Evolutionary conservation across 345 rosid species (phyloP).

Genomic region (Camelina laxa): DNA sequence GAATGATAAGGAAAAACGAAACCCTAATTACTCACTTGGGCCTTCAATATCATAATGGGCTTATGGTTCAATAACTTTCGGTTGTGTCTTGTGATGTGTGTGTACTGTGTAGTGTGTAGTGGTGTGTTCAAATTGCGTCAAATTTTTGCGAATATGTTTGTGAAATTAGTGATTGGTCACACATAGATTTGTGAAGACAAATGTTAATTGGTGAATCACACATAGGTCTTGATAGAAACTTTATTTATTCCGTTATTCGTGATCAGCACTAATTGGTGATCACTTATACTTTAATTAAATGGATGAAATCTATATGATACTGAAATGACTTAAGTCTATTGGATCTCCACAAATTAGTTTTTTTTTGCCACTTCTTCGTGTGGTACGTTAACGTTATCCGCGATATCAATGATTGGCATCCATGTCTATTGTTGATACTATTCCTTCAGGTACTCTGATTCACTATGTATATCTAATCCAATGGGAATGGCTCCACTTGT

Average conservation of each 20-base stretch:
- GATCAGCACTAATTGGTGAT: neutral
- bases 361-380: conserved; percentile 19
- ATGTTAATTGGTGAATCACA: neutral
- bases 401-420: neutral
- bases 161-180: no score
- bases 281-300: neutral
- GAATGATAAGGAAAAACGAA: no score
- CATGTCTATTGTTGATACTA: neutral
- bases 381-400: conserved; percentile 2
- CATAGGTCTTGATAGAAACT: neutral
- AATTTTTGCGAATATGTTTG: neutral
- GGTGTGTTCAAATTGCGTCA: neutral
- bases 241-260: neutral
- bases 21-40: no score
- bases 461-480: neutral
- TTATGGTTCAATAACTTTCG: no score
- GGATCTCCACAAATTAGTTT: conserved; percentile 2
- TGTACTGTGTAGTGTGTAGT: no score
- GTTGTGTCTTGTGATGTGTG: no score
- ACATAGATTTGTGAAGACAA: no score
- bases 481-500: neutral
- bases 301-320: conserved; percentile 10
- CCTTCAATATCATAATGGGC: no score
- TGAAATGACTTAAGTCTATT: neutral
- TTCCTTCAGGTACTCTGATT: neutral